Percentiles rank a stretch among this genome's conserved stretches.
Conservation (phyloP, 2,329 filamentous ascomycete species). For the Trichoderma endophyticum region DNA sequence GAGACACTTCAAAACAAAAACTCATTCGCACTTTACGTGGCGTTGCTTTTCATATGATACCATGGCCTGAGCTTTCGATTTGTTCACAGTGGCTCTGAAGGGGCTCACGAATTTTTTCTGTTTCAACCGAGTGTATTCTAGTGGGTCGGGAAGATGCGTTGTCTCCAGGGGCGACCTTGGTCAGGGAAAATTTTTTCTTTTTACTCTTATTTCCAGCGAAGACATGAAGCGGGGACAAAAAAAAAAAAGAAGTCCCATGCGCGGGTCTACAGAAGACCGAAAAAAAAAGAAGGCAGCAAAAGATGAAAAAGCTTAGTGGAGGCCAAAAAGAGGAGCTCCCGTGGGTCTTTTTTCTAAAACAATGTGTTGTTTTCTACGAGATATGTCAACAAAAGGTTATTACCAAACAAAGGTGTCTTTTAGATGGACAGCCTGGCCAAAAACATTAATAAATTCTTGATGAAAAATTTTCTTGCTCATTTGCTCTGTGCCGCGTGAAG, state of each 20-base stretch:
- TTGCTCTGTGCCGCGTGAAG: background rate
- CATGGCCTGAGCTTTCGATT: conserved; percentile 18
- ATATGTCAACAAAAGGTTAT: conserved; percentile 13
- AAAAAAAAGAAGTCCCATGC: background rate
- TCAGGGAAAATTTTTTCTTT: conserved; percentile 6
- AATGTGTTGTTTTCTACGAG: conserved; percentile 11
- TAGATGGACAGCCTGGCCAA: conserved; percentile 7
- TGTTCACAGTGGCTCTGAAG: background rate
- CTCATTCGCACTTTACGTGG: conserved; percentile 17
- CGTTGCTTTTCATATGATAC: conserved; percentile 21
- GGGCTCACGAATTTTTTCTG: conserved; percentile 7
- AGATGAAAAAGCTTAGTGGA: conserved; percentile 5
- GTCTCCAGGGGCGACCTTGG: conserved; percentile 20
- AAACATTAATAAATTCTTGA: conserved; percentile 19
- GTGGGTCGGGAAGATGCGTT: conserved; percentile 17
- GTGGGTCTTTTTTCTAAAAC: conserved; percentile 12
- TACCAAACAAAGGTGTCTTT: conserved; percentile 10
- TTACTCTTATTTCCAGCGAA: conserved; percentile 5
- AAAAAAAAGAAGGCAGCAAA: conserved; percentile 3
- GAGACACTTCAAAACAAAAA: conserved; percentile 5
- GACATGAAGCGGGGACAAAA: conserved; percentile 14
- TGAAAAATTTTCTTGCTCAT: background rate
- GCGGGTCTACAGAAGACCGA: conserved; percentile 11
- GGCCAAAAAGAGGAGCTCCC: conserved; percentile 18
- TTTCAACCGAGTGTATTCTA: conserved; percentile 17